Base-by-base conservation (phyloP, 2,329 filamentous ascomycete genomes). In the Xylariaceae sp. region DNA sequence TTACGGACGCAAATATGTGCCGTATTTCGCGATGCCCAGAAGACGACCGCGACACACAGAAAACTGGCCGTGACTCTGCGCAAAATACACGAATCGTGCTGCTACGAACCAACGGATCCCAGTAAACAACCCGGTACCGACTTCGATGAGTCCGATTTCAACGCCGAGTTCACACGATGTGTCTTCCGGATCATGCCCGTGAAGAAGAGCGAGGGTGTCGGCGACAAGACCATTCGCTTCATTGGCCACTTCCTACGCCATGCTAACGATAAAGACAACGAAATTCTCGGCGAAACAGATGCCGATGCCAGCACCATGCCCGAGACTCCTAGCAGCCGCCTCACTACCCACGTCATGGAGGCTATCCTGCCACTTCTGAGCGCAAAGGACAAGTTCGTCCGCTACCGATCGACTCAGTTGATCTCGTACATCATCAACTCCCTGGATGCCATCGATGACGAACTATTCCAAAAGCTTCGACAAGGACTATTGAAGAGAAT, bases 401-500 rank as follows among this genome's bases (percentile, higher is more conserved):
- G 94, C 60, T 99, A 91, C 74, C 83, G 94, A 60, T 86, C 92
- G 3, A 95, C 93, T 0, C 94, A 99, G 72, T 84, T 96, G 55
- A 86, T 96, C 56, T 89, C 92, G 1, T 90, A 96, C 72, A 87
- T 97, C 63, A 88, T 99, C 75, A 96, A 96, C 75, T 94, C 89
- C 10, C 81, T 99, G 30, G 90, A 96, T 63, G 88, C 90, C 1
- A 90, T 97, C 67, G 94, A 97, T 68, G 92, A 96, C 71, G 90
- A 94, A 53, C 76, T 97, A 9, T 99, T 96, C 72, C 86, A 92
- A 67, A 84, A 90, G 60, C 80, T 97, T 61, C 84, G 90, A 55
- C 82, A 90, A 56, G 89, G 88, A 0, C 78, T 99, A 44, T 77
- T 96, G 50, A 95, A 89, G 75, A 84, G 94, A 39, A 88, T 97